A percentile compares a stretch with the other conserved stretches of the same genome.
Conservation (phyloP, 192 early-diverging fungal genomes). For the Backusella liffmaniae region DNA sequence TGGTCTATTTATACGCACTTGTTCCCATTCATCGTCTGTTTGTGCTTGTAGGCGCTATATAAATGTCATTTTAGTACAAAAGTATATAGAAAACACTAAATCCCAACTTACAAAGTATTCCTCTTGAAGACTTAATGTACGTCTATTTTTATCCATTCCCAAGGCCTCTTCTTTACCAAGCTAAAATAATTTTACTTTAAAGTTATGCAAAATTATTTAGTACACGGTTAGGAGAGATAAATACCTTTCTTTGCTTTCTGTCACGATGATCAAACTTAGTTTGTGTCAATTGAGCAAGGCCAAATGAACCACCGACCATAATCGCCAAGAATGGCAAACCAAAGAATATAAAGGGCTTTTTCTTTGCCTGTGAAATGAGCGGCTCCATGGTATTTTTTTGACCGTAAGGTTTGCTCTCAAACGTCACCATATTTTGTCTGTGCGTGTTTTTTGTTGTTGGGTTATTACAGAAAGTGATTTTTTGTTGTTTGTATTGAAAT, state of each 20-base stretch:
- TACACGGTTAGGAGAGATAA: neutral
- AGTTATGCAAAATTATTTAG: neutral
- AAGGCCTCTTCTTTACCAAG: conserved; percentile 57
- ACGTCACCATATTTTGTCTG: conserved; percentile 29
- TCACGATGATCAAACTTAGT: conserved; percentile 79
- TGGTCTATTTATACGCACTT: conserved; percentile 26
- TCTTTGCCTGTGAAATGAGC: conserved; percentile 15
- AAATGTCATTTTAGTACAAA: neutral
- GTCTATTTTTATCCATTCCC: conserved; percentile 49
- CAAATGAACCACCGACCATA: conserved; percentile 70
- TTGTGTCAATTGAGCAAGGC: conserved; percentile 67
- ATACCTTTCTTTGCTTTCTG: conserved; percentile 31
- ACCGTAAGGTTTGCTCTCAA: conserved; percentile 33
- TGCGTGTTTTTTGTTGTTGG: too few relatives aligned
- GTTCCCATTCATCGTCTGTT: conserved; percentile 31
- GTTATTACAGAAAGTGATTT: neutral
- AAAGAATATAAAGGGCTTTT: conserved; percentile 64
- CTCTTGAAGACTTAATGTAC: conserved; percentile 67
- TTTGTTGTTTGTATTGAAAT: neutral
- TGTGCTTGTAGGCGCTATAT: conserved; percentile 30
- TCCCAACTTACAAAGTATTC: conserved; percentile 57
- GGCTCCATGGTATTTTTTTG: conserved; percentile 3
- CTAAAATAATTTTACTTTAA: conserved; percentile 18
- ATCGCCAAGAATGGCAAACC: conserved; percentile 70
- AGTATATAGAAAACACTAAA: neutral